Conservation (phyloP, 1,284 basidiomycete species). For the Tilletia caries region DNA sequence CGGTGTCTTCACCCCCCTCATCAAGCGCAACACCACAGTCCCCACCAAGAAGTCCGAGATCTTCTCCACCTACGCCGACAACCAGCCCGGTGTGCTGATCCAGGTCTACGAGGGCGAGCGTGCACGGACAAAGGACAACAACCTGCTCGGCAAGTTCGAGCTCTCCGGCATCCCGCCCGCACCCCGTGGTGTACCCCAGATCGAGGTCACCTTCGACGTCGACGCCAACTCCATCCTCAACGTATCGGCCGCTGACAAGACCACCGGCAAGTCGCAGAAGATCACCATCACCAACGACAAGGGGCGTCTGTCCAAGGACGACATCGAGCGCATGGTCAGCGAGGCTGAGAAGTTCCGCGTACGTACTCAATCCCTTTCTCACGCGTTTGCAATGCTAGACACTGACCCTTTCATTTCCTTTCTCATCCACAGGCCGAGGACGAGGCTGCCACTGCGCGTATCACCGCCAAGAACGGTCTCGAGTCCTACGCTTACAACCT, state of each 20-base stretch:
- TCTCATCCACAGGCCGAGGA: too few relatives aligned
- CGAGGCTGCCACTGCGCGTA: slow-evolving; percentile 64
- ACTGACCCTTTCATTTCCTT: slow-evolving; percentile 98
- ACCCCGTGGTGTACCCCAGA: slow-evolving; percentile 91
- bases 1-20: slow-evolving; percentile 96
- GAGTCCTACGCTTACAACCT: slow-evolving; percentile 97
- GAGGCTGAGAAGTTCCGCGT: too few relatives aligned
- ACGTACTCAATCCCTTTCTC: too few relatives aligned
- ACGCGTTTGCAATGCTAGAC: too few relatives aligned
- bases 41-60: slow-evolving; percentile 97
- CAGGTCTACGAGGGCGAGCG: slow-evolving; percentile 93
- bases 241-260: too few relatives aligned
- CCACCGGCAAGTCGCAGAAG: too few relatives aligned
- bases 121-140: slow-evolving; percentile 97
- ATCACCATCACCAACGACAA: too few relatives aligned
- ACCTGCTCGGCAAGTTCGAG: slow-evolving; percentile 94
- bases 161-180: slow-evolving; percentile 83
- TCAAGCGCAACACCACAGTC: slow-evolving; percentile 97
- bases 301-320: too few relatives aligned
- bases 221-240: too few relatives aligned
- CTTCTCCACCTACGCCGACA: slow-evolving; percentile 70
- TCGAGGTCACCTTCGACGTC: too few relatives aligned
- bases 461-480: slow-evolving; percentile 71
- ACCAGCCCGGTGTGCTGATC: slow-evolving; percentile 59
- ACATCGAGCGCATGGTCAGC: too few relatives aligned